Percentiles rank a stretch among this genome's conserved stretches.
These are phyloP conservation scores for Phyllachora maydis DNA, from an alignment of 2,329 filamentous ascomycete species.

Conservation along the genomic window DNA sequence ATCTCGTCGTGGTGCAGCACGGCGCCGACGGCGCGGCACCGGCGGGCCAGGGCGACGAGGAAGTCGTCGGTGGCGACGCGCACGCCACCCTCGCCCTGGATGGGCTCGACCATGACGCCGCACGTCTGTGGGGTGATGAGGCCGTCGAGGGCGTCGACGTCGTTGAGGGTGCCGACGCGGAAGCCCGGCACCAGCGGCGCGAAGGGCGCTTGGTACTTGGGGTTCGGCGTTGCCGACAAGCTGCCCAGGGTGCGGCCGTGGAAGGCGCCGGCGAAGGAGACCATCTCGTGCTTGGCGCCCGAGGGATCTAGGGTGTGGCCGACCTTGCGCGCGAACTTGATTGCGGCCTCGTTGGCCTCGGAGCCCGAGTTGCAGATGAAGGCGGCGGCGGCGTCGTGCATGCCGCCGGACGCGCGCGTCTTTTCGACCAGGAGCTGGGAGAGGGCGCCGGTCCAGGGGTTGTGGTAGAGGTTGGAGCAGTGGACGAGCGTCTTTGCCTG, in stretches of 20 bases:
- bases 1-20: slow-evolving; percentile 94
- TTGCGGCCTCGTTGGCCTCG: slow-evolving; percentile 92
- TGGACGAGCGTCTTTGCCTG: slow-evolving; percentile 63
- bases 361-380: slow-evolving; percentile 95
- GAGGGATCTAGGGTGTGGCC: slow-evolving; percentile 56
- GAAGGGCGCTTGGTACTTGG: slow-evolving; percentile 93
- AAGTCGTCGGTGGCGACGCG: slow-evolving; percentile 70
- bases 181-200: slow-evolving; percentile 91
- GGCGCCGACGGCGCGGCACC: slow-evolving; percentile 73
- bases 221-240: slow-evolving; percentile 89
- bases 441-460: slow-evolving; percentile 80
- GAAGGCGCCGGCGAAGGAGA: slow-evolving; percentile 84
- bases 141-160: slow-evolving; percentile 47
- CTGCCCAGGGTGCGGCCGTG: slow-evolving; percentile 93
- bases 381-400: slow-evolving; percentile 59
- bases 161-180: slow-evolving; percentile 69
- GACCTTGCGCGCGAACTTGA: slow-evolving; percentile 90
- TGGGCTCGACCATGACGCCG: slow-evolving; percentile 89
- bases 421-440: slow-evolving; percentile 70
- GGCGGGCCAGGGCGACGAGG: slow-evolving; percentile 58
- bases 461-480: slow-evolving; percentile 92
- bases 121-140: slow-evolving; percentile 74
- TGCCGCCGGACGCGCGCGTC: slow-evolving; percentile 59
- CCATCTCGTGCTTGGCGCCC: slow-evolving; percentile 59
- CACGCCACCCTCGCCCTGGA: slow-evolving; percentile 91